Conservation (phyloP, 345 rosid species). For the Eucalyptus viminalis region DNA sequence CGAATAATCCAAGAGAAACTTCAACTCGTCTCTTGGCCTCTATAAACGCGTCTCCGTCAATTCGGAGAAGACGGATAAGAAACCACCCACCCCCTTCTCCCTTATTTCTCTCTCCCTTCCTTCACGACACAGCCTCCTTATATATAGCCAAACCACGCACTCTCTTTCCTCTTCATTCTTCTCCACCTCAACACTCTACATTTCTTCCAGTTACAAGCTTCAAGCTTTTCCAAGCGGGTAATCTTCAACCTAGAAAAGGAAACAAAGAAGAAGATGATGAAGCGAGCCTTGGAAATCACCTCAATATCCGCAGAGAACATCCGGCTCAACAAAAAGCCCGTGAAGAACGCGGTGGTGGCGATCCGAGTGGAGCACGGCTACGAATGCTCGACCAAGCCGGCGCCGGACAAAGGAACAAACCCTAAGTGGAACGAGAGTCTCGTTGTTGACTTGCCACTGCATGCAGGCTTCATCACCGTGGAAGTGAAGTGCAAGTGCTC, state of each 20-base stretch:
- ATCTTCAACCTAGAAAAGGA: not conserved
- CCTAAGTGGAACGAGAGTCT: constrained; percentile 54
- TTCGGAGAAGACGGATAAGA: not conserved
- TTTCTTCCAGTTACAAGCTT: not conserved
- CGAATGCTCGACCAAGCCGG: not conserved
- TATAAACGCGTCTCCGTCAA: not conserved
- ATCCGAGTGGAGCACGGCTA: constrained; percentile 7
- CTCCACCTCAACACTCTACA: not conserved
- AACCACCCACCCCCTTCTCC: not conserved
- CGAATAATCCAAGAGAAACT: not conserved
- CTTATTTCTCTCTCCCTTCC: not conserved
- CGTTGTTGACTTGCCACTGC: constrained; percentile 4
- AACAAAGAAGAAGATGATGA: not conserved
- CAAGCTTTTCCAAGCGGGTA: not conserved
- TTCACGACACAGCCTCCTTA: not conserved
- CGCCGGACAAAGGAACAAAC: constrained; percentile 17
- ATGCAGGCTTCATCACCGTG: constrained; percentile 13
- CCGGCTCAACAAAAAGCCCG: constrained; percentile 13
- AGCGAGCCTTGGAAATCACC: constrained; percentile 4
- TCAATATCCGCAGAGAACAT: constrained; percentile 49
- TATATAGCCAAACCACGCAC: not conserved
- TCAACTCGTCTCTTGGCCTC: not conserved
- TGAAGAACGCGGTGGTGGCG: constrained; percentile 28
- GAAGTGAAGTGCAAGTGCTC: constrained; percentile 22
- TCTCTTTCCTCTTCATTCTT: not conserved